Evolutionary conservation across 306 rosid species (phyloP).

Genomic region (Sesbania bispinosa): DNA sequence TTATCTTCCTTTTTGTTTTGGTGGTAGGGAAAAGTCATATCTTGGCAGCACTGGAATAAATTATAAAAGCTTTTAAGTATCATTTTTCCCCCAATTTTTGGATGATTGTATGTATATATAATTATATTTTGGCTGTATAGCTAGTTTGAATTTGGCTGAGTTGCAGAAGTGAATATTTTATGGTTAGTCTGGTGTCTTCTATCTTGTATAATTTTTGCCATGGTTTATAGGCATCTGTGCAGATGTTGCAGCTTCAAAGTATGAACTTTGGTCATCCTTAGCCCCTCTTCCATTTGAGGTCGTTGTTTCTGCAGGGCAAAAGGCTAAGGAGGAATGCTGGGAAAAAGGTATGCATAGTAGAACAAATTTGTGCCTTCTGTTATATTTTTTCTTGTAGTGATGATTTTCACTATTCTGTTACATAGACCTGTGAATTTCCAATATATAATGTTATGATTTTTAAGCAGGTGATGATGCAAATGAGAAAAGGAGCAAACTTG

Average conservation of each 20-base stretch:
- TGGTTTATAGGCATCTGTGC: conserved; percentile 76
- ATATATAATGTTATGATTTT: conserved; percentile 21
- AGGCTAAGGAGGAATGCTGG: conserved; percentile 92
- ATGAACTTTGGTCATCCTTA: conserved; percentile 92
- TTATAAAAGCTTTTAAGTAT: conserved; percentile 21
- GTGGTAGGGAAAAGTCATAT: conserved; percentile 10
- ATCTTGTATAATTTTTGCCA: conserved; percentile 30
- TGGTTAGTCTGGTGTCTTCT: conserved; percentile 5
- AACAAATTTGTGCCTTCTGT: conserved; percentile 11
- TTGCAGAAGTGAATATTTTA: conserved; percentile 2
- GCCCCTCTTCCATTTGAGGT: conserved; percentile 99
- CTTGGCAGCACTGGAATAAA: conserved; percentile 2
- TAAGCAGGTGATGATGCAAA: conserved; percentile 64
- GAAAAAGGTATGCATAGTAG: conserved; percentile 56
- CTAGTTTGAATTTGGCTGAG: conserved; percentile 24
- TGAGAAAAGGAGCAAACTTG: conserved; percentile 66
- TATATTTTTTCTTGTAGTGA: background rate
- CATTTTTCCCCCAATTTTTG: conserved; percentile 11
- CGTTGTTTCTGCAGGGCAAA: conserved; percentile 96
- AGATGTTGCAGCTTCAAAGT: conserved; percentile 84
- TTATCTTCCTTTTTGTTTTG: conserved; percentile 8
- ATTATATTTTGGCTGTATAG: conserved; percentile 13
- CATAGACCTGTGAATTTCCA: conserved; percentile 2
- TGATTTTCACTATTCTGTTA: conserved; percentile 13
- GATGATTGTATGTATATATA: background rate